Percentiles rank a stretch among this genome's conserved stretches.
phyloP scores from a whole-genome alignment of 352 stramenopile genomes.

The Globisporangium emineosum region DNA sequence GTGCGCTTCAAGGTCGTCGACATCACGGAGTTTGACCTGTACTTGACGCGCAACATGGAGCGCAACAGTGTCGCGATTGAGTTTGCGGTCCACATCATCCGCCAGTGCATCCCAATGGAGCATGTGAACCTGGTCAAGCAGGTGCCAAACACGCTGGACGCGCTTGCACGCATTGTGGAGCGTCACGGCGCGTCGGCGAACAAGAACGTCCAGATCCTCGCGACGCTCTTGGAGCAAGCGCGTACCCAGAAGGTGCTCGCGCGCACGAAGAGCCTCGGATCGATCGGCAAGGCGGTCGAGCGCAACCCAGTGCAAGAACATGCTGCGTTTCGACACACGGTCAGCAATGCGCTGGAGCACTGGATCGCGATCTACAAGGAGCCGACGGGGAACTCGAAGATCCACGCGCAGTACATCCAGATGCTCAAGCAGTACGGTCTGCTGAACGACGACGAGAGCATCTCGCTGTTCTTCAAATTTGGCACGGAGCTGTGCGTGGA shows the following conservation, averaged over 20 bases:
- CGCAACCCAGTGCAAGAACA: conserved; percentile 64
- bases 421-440: conserved; percentile 96
- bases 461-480: conserved; percentile 97
- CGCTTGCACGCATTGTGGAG: conserved; percentile 84
- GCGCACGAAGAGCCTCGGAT: conserved; percentile 47
- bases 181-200: conserved; percentile 72
- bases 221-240: conserved; percentile 74
- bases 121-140: conserved; percentile 89
- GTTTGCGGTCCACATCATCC: conserved; percentile 95
- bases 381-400: conserved; percentile 90
- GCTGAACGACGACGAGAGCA: conserved; percentile 95
- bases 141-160: conserved; percentile 92
- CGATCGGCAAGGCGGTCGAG: conserved; percentile 43
- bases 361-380: conserved; percentile 98
- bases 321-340: conserved; percentile 80
- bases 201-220: conserved; percentile 86
- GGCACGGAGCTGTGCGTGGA: conserved; percentile 96
- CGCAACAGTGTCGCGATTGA: conserved; percentile 94
- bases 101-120: conserved; percentile 90
- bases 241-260: conserved; percentile 45
- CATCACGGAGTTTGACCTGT: conserved; percentile 92
- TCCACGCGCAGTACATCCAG: conserved; percentile 96
- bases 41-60: conserved; percentile 94
- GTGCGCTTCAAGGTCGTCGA: conserved; percentile 94
- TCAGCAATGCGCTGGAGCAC: conserved; percentile 94